Conservation (phyloP, 129 eudicot species). For the Centrapalus pauciflorus region DNA sequence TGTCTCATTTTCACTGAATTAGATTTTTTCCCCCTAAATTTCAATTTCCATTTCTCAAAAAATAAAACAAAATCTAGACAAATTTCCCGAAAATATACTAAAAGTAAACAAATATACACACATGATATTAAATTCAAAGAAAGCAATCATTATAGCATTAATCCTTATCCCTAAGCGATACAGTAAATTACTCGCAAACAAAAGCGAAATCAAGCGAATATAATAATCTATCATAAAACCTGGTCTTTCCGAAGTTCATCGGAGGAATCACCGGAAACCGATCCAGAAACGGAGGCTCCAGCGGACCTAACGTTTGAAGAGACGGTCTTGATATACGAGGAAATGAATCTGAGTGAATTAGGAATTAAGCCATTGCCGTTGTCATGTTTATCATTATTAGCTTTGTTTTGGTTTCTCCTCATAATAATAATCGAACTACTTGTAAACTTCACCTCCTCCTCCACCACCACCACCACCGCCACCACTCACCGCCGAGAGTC, state of each 20-base stretch:
- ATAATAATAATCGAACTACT: slow-evolving; percentile 31
- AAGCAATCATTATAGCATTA: neutral
- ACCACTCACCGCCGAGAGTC: slow-evolving; percentile 34
- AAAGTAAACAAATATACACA: neutral
- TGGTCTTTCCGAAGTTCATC: slow-evolving; percentile 59
- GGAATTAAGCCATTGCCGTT: slow-evolving; percentile 45
- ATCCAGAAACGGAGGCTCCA: slow-evolving; percentile 63
- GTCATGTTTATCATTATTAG: slow-evolving; percentile 25
- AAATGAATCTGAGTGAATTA: slow-evolving; percentile 53
- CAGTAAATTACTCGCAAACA: neutral
- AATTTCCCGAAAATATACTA: neutral
- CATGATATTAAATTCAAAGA: neutral
- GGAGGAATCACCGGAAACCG: slow-evolving; percentile 42
- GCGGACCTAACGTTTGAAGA: slow-evolving; percentile 63
- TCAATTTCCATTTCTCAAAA: neutral
- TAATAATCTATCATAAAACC: slow-evolving; percentile 31
- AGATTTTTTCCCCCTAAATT: neutral
- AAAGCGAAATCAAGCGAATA: neutral
- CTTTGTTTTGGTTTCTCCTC: slow-evolving; percentile 46
- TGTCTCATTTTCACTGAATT: slow-evolving; percentile 7
- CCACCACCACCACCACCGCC: slow-evolving; percentile 28
- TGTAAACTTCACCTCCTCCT: slow-evolving; percentile 12
- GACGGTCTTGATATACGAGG: slow-evolving; percentile 66
- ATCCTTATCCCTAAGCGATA: neutral
- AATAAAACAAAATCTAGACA: neutral